Percentiles rank a stretch among this genome's conserved stretches.
Evolutionary conservation across 495 filamentous ascomycete species (phyloP).

Genomic region (Articulospora tetracladia): DNA sequence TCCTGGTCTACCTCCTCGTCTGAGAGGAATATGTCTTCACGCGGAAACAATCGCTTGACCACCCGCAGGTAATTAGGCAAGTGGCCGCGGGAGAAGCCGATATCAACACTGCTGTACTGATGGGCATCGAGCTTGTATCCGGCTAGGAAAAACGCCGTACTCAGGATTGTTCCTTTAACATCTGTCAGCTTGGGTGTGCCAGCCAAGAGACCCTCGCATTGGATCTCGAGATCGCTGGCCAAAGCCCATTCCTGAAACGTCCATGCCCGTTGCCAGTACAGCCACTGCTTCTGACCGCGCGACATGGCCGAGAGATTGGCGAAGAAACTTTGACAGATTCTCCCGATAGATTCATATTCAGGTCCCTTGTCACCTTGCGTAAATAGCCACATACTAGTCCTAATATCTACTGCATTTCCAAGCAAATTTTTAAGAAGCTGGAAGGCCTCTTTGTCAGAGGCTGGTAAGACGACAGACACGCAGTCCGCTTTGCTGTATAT

Average conservation of each 20-base stretch:
- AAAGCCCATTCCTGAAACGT: slow-evolving; percentile 3
- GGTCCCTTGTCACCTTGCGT: background rate
- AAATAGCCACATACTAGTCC: background rate
- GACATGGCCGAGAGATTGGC: background rate
- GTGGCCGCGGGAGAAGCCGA: background rate
- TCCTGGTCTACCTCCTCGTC: background rate
- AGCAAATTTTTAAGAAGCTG: background rate
- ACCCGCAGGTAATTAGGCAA: background rate
- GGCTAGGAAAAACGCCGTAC: background rate
- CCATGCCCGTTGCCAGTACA: slow-evolving; percentile 4
- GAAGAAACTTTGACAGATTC: background rate
- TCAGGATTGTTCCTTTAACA: background rate
- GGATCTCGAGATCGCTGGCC: slow-evolving; percentile 3
- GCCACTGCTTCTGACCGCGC: background rate
- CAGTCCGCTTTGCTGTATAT: slow-evolving; percentile 5
- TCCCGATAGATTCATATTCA: background rate
- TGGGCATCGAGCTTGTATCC: background rate
- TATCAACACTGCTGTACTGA: too few species aligned
- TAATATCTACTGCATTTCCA: background rate
- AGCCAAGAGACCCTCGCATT: background rate
- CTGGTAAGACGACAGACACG: slow-evolving; percentile 6
- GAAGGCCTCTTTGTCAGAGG: background rate
- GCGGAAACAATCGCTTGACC: background rate
- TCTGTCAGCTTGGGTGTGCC: background rate
- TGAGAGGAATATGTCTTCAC: background rate